Evolutionary conservation across 2,329 filamentous ascomycete species (phyloP).

Genomic region (Phoma sp.): DNA sequence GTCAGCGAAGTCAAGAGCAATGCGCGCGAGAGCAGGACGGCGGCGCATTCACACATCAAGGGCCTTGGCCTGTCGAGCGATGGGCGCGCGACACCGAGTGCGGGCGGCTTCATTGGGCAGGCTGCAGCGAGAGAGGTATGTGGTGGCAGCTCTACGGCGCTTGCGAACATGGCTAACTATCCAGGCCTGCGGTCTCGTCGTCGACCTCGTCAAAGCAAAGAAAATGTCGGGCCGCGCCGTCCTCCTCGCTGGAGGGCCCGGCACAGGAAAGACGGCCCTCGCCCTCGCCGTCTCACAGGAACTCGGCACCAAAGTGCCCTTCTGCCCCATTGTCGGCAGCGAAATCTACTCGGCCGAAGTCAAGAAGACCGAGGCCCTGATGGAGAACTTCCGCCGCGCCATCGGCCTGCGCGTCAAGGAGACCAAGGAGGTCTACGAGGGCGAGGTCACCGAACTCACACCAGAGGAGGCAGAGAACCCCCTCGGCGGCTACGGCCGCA

Average conservation of each 20-base stretch:
- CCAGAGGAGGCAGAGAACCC: conserved; percentile 99
- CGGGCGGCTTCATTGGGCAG: conserved; percentile 85
- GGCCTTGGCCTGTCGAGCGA: conserved; percentile 84
- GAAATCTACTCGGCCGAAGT: conserved; percentile 98
- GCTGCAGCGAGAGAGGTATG: conserved; percentile 83
- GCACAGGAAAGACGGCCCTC: conserved; percentile 93
- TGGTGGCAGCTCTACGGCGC: background rate
- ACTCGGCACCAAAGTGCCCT: conserved; percentile 96
- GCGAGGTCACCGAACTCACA: conserved; percentile 96
- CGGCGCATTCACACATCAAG: conserved; percentile 97
- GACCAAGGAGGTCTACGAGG: conserved; percentile 99
- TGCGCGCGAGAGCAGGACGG: conserved; percentile 91
- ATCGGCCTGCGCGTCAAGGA: conserved; percentile 96
- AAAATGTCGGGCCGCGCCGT: conserved; percentile 98
- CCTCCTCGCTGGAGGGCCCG: conserved; percentile 89
- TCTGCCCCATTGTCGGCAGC: conserved; percentile 97
- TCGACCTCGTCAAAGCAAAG: conserved; percentile 93
- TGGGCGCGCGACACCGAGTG: conserved; percentile 80
- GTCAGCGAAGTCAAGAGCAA: conserved; percentile 90
- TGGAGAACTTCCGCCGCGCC: conserved; percentile 98
- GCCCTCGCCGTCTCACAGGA: conserved; percentile 96
- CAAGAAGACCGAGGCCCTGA: conserved; percentile 98
- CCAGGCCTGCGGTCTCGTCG: conserved; percentile 91
- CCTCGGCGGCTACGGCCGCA: conserved; percentile 94
- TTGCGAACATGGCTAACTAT: background rate